Percentiles rank a stretch among this genome's conserved stretches.
phyloP scores from a whole-genome alignment of 2,329 filamentous ascomycete species.

The Chaetoscypha palmicola region DNA sequence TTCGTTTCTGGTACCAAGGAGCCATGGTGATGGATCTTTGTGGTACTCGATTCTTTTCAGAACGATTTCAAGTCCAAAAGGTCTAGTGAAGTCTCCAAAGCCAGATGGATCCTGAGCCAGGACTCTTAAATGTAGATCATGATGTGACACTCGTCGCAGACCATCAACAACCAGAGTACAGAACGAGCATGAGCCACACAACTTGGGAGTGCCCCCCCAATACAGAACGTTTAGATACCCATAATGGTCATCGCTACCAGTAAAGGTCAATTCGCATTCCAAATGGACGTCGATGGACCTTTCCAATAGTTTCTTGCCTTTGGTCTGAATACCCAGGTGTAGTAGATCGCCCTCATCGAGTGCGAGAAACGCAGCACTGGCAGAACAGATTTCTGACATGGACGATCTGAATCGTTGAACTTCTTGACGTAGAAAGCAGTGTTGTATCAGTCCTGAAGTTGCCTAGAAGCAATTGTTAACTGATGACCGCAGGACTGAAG shows the following conservation, averaged over 20 bases:
- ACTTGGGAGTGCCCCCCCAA: neutral
- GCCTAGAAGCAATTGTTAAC: too few species aligned
- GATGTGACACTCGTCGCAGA: neutral
- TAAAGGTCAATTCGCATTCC: constrained; percentile 1
- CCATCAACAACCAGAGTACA: constrained; percentile 2
- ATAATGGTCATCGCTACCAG: neutral
- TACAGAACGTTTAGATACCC: neutral
- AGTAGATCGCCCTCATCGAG: constrained; percentile 1
- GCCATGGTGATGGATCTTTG: constrained; percentile 2
- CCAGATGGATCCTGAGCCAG: neutral
- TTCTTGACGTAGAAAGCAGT: neutral
- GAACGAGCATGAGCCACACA: constrained; percentile 4
- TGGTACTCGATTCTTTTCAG: constrained; percentile 2
- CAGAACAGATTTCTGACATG: constrained; percentile 3
- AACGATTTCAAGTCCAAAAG: neutral
- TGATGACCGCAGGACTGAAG: too few species aligned
- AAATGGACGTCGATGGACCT: neutral
- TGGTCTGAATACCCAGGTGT: neutral
- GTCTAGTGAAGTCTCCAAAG: neutral
- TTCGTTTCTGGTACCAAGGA: neutral
- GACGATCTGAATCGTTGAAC: neutral
- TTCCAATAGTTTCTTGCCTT: constrained; percentile 1
- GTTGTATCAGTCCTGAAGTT: too few species aligned
- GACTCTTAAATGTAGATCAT: neutral
- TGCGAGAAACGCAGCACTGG: neutral